These are phyloP conservation scores for Emericellopsis cladophorae DNA, from an alignment of 2,329 filamentous ascomycete genomes.

Conservation along the genomic window DNA sequence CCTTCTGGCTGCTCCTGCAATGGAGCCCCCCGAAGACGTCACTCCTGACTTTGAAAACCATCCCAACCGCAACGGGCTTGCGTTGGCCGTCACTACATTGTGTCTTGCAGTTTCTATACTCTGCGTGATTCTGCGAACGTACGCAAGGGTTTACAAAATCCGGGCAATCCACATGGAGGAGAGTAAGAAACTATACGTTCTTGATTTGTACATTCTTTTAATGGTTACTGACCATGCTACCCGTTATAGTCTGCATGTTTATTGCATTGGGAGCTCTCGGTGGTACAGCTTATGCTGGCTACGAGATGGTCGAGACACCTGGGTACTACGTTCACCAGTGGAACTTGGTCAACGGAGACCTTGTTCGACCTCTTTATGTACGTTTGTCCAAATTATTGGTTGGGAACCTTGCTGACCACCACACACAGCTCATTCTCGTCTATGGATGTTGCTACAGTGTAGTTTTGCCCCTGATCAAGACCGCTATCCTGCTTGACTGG, in stretches of 20 bases:
- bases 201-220: not conserved
- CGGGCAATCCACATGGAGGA: slow-evolving; percentile 4
- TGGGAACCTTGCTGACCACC: not conserved
- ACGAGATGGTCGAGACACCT: slow-evolving; percentile 11
- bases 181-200: not conserved
- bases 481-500: slow-evolving; percentile 29
- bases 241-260: not conserved
- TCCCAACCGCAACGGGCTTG: slow-evolving; percentile 5
- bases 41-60: slow-evolving; percentile 4
- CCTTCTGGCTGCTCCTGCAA: slow-evolving; percentile 3
- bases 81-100: slow-evolving; percentile 2
- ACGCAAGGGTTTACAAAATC: slow-evolving; percentile 2
- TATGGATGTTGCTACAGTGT: slow-evolving; percentile 21
- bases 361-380: slow-evolving; percentile 13
- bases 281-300: slow-evolving; percentile 10
- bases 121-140: slow-evolving; percentile 3
- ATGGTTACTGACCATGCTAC: too few species aligned
- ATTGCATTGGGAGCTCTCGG: slow-evolving; percentile 5
- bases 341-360: slow-evolving; percentile 14
- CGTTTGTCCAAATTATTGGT: slow-evolving; percentile 6
- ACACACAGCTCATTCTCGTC: slow-evolving; percentile 12
- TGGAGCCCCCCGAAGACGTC: slow-evolving; percentile 3
- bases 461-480: slow-evolving; percentile 23
- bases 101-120: slow-evolving; percentile 1
- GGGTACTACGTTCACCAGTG: slow-evolving; percentile 24